Evolutionary conservation across 768 basidiomycete species (phyloP).

Genomic region (Termitomyces sp.): DNA sequence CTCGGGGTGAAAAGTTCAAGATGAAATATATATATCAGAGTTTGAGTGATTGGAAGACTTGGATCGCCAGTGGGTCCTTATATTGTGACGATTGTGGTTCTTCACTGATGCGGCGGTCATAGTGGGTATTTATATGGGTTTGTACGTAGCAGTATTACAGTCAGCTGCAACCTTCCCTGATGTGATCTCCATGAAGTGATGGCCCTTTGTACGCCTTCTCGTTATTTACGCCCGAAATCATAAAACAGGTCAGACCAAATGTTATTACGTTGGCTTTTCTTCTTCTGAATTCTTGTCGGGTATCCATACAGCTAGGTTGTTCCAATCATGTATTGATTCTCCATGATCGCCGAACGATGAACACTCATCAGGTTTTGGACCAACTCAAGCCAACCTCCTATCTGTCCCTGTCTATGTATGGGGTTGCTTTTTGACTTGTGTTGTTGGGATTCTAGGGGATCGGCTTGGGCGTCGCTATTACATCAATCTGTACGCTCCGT

Average conservation of each 20-base stretch:
- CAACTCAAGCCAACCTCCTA: conserved; percentile 65
- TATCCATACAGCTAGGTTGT: conserved; percentile 29
- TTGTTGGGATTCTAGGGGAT: conserved; percentile 59
- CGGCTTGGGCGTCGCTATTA: conserved; percentile 47
- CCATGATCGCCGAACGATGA: background rate
- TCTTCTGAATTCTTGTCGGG: background rate
- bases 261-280: background rate
- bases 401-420: conserved; percentile 76
- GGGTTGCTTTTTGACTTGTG: conserved; percentile 61
- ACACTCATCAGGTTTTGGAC: conserved; percentile 41
- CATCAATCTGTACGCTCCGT: conserved; percentile 53
- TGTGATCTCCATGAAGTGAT: conserved; percentile 28
- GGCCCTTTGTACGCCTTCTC: conserved; percentile 50
- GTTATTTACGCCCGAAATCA: conserved; percentile 48
- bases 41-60: conserved; percentile 69
- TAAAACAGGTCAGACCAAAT: conserved; percentile 40
- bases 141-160: conserved; percentile 29
- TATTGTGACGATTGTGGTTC: background rate
- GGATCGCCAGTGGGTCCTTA: conserved; percentile 48
- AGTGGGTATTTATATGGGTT: conserved; percentile 73
- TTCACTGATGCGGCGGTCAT: background rate
- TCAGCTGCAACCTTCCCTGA: background rate
- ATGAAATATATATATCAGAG: conserved; percentile 53
- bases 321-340: background rate
- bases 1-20: conserved; percentile 52